Conservation (phyloP, 352 stramenopile genomes). For the Phytophthora macrochlamydospora region DNA sequence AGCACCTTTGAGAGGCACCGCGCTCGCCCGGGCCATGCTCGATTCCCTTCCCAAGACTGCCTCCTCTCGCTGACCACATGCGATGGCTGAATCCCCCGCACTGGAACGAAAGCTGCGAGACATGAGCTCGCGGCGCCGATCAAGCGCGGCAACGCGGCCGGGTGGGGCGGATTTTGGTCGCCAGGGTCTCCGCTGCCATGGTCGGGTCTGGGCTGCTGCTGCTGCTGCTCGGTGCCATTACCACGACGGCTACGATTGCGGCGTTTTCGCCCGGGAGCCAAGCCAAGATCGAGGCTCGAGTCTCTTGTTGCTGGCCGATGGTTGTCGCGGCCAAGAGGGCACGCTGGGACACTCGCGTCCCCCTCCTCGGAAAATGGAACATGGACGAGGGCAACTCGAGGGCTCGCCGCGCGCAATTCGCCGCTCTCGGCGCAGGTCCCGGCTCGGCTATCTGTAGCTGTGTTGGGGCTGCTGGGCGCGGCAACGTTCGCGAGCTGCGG, state of each 20-base stretch:
- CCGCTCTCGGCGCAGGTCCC: no score
- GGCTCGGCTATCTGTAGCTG: no score
- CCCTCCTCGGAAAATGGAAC: constrained; percentile 31
- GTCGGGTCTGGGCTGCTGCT: no score
- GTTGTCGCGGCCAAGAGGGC: constrained; percentile 5
- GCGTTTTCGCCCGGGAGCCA: no score
- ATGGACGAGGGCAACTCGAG: constrained; percentile 11
- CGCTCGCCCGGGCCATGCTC: not conserved
- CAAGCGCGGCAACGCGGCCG: no score
- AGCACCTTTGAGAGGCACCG: constrained; percentile 7
- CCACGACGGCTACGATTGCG: no score
- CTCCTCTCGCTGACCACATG: not conserved
- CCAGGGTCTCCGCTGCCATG: no score
- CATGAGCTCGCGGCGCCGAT: not conserved
- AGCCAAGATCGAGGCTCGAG: no score
- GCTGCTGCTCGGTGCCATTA: not conserved
- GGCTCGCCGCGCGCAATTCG: constrained; percentile 3
- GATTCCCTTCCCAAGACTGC: not conserved
- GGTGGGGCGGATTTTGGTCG: no score
- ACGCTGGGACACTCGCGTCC: constrained; percentile 32
- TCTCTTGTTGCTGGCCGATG: no score
- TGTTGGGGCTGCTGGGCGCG: no score
- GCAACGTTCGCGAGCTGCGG: no score
- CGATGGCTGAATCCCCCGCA: not conserved
- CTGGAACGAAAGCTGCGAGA: not conserved